phyloP scores from a whole-genome alignment of 176 grass and related monocot genomes.

The Zizania latifolia region DNA sequence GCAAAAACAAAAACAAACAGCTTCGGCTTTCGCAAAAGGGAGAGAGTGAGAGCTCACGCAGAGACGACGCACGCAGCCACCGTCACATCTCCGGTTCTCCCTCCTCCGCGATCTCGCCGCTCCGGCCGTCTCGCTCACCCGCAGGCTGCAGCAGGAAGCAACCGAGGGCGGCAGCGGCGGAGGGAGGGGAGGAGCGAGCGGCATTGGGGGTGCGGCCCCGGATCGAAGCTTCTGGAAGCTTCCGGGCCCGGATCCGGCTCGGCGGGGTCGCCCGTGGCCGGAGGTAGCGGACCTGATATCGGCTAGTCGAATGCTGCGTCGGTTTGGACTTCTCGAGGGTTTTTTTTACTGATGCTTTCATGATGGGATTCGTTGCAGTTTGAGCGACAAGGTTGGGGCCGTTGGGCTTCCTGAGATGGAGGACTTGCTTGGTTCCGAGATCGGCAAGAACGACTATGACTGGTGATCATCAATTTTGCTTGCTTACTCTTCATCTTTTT shows the following conservation, averaged over 20 bases:
- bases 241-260: constrained; percentile 18
- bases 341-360: background rate
- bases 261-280: no score
- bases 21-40: constrained; percentile 5
- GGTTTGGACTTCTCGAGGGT: background rate
- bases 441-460: constrained; percentile 98
- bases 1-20: constrained; percentile 43
- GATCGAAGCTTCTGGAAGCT: background rate
- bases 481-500: background rate
- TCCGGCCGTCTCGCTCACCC: no score
- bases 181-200: background rate
- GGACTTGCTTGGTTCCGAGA: constrained; percentile 71
- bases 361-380: constrained; percentile 4
- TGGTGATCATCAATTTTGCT: constrained; percentile 42
- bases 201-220: constrained; percentile 7
- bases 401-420: constrained; percentile 53
- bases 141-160: background rate
- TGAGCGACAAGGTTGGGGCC: background rate
- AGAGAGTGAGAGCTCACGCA: background rate
- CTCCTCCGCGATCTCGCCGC: background rate
- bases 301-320: background rate
- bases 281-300: background rate
- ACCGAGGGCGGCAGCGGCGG: background rate
- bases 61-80: background rate
- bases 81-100: background rate